A percentile compares a stretch with the other conserved stretches of the same genome.
Evolutionary conservation across 2,329 filamentous ascomycete species (phyloP).

Genomic region (Neocatenulostroma microsporum): DNA sequence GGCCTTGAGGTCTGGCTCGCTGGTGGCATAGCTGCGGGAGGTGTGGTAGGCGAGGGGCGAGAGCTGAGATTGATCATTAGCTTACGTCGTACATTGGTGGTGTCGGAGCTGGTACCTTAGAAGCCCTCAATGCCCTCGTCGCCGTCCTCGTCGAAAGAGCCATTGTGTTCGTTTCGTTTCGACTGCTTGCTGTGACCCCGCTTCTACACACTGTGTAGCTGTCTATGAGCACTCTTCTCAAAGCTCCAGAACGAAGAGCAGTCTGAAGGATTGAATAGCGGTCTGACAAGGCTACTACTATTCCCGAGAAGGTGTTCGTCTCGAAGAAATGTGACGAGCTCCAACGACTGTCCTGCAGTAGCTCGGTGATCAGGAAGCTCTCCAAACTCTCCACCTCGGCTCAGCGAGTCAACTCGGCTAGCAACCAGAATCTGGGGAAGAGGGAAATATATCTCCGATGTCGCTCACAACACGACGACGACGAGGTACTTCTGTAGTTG

Average conservation of each 20-base stretch:
- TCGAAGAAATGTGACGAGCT: not conserved
- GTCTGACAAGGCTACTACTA: too few relatives aligned
- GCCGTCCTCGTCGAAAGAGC: constrained; percentile 57
- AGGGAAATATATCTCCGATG: constrained; percentile 4
- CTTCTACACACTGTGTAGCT: not conserved
- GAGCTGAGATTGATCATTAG: constrained; percentile 16
- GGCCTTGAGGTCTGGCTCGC: constrained; percentile 83
- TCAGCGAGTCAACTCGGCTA: constrained; percentile 3
- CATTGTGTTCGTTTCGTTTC: constrained; percentile 38
- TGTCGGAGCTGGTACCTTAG: constrained; percentile 48
- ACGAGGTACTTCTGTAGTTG: not conserved
- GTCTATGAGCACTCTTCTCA: too few relatives aligned
- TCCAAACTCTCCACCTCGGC: constrained; percentile 4
- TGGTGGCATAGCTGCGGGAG: constrained; percentile 57
- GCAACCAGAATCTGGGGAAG: too few relatives aligned
- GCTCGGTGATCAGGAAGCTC: not conserved
- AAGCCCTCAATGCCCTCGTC: constrained; percentile 54
- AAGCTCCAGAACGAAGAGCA: too few relatives aligned
- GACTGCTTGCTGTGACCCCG: constrained; percentile 1
- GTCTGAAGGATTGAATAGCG: too few relatives aligned
- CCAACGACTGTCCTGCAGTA: too few relatives aligned
- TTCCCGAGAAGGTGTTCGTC: too few relatives aligned
- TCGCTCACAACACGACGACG: constrained; percentile 1
- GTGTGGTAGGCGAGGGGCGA: constrained; percentile 17
- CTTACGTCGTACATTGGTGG: not conserved